Conservation (phyloP, 176 grass and related monocot species). For the Carex kokanica region DNA sequence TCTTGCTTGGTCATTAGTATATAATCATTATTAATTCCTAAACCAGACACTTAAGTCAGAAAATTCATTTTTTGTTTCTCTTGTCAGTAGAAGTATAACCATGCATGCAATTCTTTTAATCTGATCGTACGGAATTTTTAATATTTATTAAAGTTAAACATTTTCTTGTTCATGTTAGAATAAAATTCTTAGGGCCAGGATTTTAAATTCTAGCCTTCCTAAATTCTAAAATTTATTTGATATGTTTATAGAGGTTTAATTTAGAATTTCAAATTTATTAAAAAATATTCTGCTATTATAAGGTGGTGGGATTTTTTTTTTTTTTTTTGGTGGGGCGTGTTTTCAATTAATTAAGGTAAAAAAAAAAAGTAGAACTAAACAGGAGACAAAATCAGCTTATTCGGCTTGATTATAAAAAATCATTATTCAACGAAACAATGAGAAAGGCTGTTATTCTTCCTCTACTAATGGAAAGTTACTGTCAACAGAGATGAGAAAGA, state of each 20-base stretch:
- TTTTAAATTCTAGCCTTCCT: too few species aligned
- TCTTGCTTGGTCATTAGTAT: not conserved
- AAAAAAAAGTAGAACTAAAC: too few species aligned
- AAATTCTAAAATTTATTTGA: too few species aligned
- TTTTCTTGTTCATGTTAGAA: too few species aligned
- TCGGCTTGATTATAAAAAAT: not conserved
- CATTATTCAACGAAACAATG: conserved; percentile 3
- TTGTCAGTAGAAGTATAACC: not conserved
- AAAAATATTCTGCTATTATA: not conserved
- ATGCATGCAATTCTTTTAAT: not conserved
- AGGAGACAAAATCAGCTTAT: not conserved
- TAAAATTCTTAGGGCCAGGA: too few species aligned
- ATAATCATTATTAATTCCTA: not conserved
- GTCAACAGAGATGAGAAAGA: not conserved
- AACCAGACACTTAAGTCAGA: not conserved
- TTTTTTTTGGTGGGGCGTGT: not conserved
- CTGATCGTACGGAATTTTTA: not conserved
- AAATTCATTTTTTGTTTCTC: not conserved
- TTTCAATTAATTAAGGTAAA: too few species aligned
- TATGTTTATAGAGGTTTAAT: too few species aligned
- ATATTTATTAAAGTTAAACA: too few species aligned
- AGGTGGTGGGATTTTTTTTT: not conserved
- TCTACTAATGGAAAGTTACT: not conserved
- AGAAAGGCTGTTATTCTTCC: not conserved
- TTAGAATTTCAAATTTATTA: too few species aligned